Evolutionary conservation across 2,329 filamentous ascomycete species (phyloP), one percentile per base, ranked within the genome.

Genomic region (Microdochium bolleyi): DNA sequence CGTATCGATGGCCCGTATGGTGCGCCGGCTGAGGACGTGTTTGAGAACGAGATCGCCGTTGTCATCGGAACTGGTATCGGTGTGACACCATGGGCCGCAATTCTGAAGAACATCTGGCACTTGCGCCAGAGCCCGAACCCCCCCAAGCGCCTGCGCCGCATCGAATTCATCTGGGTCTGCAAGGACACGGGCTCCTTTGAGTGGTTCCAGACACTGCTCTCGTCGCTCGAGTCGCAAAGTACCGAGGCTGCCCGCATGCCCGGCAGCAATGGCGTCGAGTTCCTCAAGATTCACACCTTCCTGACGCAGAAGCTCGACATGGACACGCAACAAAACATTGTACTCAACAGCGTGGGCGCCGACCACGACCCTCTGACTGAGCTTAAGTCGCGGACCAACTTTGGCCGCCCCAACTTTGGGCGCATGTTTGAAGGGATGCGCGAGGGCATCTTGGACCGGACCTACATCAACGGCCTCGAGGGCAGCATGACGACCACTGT

Each of bases 131-230:
- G 86, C 16, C 92, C 92, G 8, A 94, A 96, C 74, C 89, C 92
- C 24, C 92, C 92, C 1, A 84, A 83, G 50, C 89, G 92, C 65
- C 85, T 99, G 49, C 88, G 91, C 55, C 87, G 94, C 68, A 92
- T 99, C 30, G 94, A 99, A 70, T 99, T 99, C 72, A 95, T 99
- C 75, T 99, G 94, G 94, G 87, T 97, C 51, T 96, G 92, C 80
- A 94, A 89, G 69, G 92, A 96, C 65, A 96, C 92, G 0, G 88
- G 83, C 32, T 96, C 92, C 0, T 99, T 99, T 64, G 94, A 97
- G 73, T 99, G 94, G 94, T 97, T 99, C 77, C 94, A 99, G 68
- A 91, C 88, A 1, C 83, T 99, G 1, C 81, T 99, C 16, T 89
- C 88, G 0, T 95, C 89, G 0, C 86, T 99, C 22, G 94, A 99